A percentile compares a stretch with the other conserved stretches of the same genome.
Evolutionary conservation across 331 rosid genomes (phyloP).

Genomic region (Pyracantha coccinea): DNA sequence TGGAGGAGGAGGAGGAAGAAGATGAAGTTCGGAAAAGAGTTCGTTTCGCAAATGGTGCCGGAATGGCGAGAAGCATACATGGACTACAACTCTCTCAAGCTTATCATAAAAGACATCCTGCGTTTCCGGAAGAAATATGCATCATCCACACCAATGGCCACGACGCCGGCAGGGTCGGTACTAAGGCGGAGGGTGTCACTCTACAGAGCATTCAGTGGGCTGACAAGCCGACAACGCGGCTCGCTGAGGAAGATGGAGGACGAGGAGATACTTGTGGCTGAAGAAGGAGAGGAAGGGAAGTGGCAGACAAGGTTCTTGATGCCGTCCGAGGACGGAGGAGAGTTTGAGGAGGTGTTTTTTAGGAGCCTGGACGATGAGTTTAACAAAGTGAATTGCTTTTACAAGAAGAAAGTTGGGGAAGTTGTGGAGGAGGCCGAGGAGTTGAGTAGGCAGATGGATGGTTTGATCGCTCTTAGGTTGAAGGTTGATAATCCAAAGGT

Average conservation of each 20-base stretch:
- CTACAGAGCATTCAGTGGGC: constrained; percentile 69
- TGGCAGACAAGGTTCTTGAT: constrained; percentile 45
- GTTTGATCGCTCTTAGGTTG: constrained; percentile 54
- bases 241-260: constrained; percentile 35
- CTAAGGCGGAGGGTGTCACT: constrained; percentile 45
- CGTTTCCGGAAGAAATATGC: constrained; percentile 9
- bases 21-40: constrained; percentile 84
- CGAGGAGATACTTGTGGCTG: constrained; percentile 37
- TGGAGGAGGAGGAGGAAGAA: background rate
- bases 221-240: constrained; percentile 22
- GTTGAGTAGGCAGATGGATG: constrained; percentile 58
- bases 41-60: constrained; percentile 53
- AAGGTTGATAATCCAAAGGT: constrained; percentile 47
- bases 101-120: constrained; percentile 31
- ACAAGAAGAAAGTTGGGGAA: constrained; percentile 36
- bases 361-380: constrained; percentile 60
- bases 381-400: constrained; percentile 57
- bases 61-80: constrained; percentile 81
- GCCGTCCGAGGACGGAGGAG: constrained; percentile 34
- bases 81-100: constrained; percentile 54
- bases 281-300: constrained; percentile 24
- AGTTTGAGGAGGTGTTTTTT: constrained; percentile 40
- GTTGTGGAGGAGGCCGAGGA: constrained; percentile 55
- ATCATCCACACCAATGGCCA: constrained; percentile 17
- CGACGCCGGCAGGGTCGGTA: constrained; percentile 22